These are phyloP conservation scores for Cochlearia excelsa DNA, from an alignment of 345 rosid genomes.

Conservation along the genomic window DNA sequence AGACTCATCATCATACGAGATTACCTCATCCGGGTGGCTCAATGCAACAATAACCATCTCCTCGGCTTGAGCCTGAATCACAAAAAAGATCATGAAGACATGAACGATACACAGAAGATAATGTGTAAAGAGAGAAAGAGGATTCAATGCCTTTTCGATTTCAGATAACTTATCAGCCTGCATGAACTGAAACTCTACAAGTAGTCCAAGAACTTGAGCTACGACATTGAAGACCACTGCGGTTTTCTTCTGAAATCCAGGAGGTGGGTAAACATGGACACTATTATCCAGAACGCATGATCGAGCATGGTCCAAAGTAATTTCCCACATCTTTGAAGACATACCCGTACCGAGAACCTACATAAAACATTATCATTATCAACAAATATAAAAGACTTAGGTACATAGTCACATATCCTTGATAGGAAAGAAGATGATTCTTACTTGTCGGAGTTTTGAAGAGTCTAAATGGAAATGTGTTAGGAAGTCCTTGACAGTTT, in stretches of 20 bases:
- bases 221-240: slow-evolving; percentile 91
- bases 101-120: slow-evolving; percentile 14
- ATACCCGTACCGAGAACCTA: slow-evolving; percentile 97
- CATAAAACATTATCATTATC: slow-evolving; percentile 20
- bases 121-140: slow-evolving; percentile 3
- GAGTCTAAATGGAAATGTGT: slow-evolving; percentile 62
- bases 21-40: slow-evolving; percentile 57
- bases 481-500: slow-evolving; percentile 78
- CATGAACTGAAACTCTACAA: slow-evolving; percentile 63
- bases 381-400: background rate
- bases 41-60: slow-evolving; percentile 64
- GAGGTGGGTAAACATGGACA: slow-evolving; percentile 54
- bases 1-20: slow-evolving; percentile 60
- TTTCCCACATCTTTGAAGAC: slow-evolving; percentile 99
- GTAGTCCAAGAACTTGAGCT: slow-evolving; percentile 79
- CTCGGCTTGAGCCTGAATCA: slow-evolving; percentile 66
- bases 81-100: slow-evolving; percentile 7
- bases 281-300: slow-evolving; percentile 76
- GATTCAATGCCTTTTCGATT: slow-evolving; percentile 63
- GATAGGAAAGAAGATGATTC: slow-evolving; percentile 21
- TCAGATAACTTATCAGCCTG: slow-evolving; percentile 71
- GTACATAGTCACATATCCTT: background rate
- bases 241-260: slow-evolving; percentile 54
- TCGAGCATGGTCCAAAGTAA: slow-evolving; percentile 80
- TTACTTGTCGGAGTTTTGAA: slow-evolving; percentile 72